Base-by-base conservation (phyloP, 306 rosid species). In the Trifolium fragiferum region DNA sequence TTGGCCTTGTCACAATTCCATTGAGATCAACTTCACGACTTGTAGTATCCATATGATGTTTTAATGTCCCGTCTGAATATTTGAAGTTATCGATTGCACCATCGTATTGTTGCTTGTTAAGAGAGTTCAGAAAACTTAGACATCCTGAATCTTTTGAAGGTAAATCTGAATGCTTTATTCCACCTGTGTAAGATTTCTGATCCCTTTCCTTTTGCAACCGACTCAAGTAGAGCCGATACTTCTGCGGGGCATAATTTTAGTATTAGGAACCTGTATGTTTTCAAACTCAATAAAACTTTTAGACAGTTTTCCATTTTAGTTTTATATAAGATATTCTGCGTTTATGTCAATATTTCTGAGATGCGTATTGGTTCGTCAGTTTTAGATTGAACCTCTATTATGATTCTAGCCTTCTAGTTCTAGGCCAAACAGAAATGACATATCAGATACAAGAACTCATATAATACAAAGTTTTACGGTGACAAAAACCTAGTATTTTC, bases 211-310 rank as follows among this genome's bases (percentile, higher is more conserved):
- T 91, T 68, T 87, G 96, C 70, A 94, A 76, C 85, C 98, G 78
- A 76, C 93, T 82, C 92, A 91, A 76, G 85, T 94, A 94, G 65
- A 94, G 97, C 70, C 97, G 92, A 65, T 91, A 94, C 78, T 94
- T 94, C 98, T 94, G 93, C 81, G 79, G 1, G 74, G 49, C 15
- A 37, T 60, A 67, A 15, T 1, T n/a, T 76, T 72, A 47, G 78
- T 62, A 51, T 51, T 63, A 53, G 27, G 59, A 64, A 74, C 46
- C 44, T 40, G 18, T 63, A 49, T n/a, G 55, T 44, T 44, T 44
- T 44, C n/a, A 44, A 44, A 43, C 49, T 43, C n/a, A 12, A 43
- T 43, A 43, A 43, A 43, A 43, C 1, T 43, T 12, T 11, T 43
- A 12, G 49, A 43, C 49, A 2, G 12, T 43, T 43, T 12, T 43